These are phyloP conservation scores for Diospyros lotus DNA, from an alignment of 148 eudicot species.

Conservation along the genomic window DNA sequence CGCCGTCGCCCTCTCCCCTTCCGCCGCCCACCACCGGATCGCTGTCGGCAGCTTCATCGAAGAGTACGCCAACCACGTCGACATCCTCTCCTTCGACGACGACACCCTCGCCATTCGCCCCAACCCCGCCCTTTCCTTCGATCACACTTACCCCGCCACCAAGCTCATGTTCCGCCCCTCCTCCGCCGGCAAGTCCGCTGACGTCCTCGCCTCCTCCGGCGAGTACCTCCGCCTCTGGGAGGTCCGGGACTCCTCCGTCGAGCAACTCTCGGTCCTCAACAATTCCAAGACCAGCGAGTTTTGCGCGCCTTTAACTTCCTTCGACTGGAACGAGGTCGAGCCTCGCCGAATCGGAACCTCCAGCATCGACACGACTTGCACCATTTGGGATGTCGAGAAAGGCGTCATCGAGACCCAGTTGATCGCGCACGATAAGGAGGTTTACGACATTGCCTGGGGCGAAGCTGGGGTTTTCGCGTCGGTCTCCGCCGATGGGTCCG, in stretches of 20 bases:
- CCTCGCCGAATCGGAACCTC: slow-evolving; percentile 74
- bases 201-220: slow-evolving; percentile 66
- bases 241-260: slow-evolving; percentile 32
- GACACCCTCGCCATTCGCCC: slow-evolving; percentile 48
- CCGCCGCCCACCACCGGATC: slow-evolving; percentile 36
- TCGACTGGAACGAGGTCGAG: slow-evolving; percentile 91
- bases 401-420: slow-evolving; percentile 82
- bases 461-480: slow-evolving; percentile 91
- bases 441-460: slow-evolving; percentile 98
- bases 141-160: slow-evolving; percentile 87
- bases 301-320: slow-evolving; percentile 83
- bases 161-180: slow-evolving; percentile 81
- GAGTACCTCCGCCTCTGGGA: slow-evolving; percentile 66
- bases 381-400: slow-evolving; percentile 90
- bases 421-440: slow-evolving; percentile 96
- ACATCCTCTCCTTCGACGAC: slow-evolving; percentile 59
- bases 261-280: slow-evolving; percentile 47
- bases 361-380: slow-evolving; percentile 85
- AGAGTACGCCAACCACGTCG: slow-evolving; percentile 69
- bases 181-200: slow-evolving; percentile 18
- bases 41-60: slow-evolving; percentile 89
- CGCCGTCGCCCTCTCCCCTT: slow-evolving; percentile 60
- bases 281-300: slow-evolving; percentile 79
- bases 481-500: slow-evolving; percentile 91
- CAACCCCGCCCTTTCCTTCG: slow-evolving; percentile 61